Evolutionary conservation across 805 yeast species (phyloP), one percentile per base, ranked within the genome.

Genomic region (Candida multigemmis): DNA sequence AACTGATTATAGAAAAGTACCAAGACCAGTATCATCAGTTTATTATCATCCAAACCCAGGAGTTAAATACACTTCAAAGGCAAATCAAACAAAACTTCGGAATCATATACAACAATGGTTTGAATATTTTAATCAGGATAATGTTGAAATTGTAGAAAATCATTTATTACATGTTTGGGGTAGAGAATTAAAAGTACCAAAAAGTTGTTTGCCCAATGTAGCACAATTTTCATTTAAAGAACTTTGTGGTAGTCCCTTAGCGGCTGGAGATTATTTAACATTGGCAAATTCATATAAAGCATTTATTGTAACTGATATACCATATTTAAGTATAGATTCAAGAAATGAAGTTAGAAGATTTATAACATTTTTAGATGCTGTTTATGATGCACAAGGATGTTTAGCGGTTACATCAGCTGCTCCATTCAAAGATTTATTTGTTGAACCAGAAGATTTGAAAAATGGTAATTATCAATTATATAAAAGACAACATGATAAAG

Each of bases 281-380:
- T 57, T 91, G 35, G 94, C 96, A 7, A 65, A 70, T 4, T 59
- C 76, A 9, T 91, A 77, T 60, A 70, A 72, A 28, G 71, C 86
- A 5, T 79, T 86, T 38, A 75, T 91, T n/a, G 68, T 91, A 24
- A 85, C 96, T 0, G 97, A 91, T 47, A 86, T 91, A 22, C 98
- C 98, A 7, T 77, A 77, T 35, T 55, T 91, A 44, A 74, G 93
- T 12, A 65, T 80, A 8, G 68, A 78, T 39, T 79, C 74, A 25
- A 69, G 95, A 36, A 96, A 91, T 44, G 69, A 78, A 38, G 84
- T 87, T 14, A 68, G 97, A 45, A 64, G 98, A 41, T 89, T 91
- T 47, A 91, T 91, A 50, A 91, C 95, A 0, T 91, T 91, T 42
- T 55, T 91, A 29, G 98, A 91, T 51, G 96, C 98, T 0, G 93